phyloP scores from a whole-genome alignment of 1,284 basidiomycete genomes.

The Ustilago cynodontis region DNA sequence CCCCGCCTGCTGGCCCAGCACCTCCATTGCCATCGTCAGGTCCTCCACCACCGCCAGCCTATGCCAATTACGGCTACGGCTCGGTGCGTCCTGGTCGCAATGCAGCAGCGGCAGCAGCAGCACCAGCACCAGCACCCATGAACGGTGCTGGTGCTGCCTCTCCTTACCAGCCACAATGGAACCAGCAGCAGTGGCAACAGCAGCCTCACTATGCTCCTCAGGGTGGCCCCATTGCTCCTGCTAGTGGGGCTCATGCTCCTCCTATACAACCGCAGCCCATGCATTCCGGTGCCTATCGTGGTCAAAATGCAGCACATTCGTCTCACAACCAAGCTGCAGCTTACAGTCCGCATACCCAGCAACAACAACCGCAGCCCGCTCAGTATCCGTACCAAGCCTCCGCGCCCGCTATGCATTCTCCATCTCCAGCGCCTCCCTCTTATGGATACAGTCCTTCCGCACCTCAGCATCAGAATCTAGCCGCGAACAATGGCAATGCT shows the following conservation, averaged over 20 bases:
- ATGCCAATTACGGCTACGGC: conserved; percentile 62
- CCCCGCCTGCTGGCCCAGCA: conserved; percentile 41
- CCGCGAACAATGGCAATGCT: conserved; percentile 8
- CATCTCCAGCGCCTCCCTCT: conserved; percentile 17
- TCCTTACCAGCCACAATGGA: conserved; percentile 52
- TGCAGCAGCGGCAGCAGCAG: not conserved
- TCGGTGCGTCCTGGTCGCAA: conserved; percentile 25
- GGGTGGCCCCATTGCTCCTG: conserved; percentile 24
- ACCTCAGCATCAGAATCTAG: conserved; percentile 19
- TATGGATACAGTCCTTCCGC: conserved; percentile 24
- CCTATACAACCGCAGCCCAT: conserved; percentile 6
- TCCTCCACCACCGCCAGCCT: conserved; percentile 29
- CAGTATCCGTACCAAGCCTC: conserved; percentile 33
- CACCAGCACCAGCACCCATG: too few relatives aligned
- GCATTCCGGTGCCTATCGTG: conserved; percentile 27
- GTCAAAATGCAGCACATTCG: not conserved
- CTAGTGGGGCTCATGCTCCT: conserved; percentile 17
- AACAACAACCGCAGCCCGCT: conserved; percentile 21
- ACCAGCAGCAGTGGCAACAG: conserved; percentile 55
- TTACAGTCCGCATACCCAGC: conserved; percentile 25
- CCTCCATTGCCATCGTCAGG: conserved; percentile 38
- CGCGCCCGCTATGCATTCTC: conserved; percentile 16
- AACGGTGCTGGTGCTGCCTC: conserved; percentile 15
- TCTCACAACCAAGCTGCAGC: conserved; percentile 20
- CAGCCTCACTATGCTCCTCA: conserved; percentile 50